Percentiles rank a stretch among this genome's conserved stretches.
Conservation (phyloP, 2,329 filamentous ascomycete species). For the Eurotiales sp. region DNA sequence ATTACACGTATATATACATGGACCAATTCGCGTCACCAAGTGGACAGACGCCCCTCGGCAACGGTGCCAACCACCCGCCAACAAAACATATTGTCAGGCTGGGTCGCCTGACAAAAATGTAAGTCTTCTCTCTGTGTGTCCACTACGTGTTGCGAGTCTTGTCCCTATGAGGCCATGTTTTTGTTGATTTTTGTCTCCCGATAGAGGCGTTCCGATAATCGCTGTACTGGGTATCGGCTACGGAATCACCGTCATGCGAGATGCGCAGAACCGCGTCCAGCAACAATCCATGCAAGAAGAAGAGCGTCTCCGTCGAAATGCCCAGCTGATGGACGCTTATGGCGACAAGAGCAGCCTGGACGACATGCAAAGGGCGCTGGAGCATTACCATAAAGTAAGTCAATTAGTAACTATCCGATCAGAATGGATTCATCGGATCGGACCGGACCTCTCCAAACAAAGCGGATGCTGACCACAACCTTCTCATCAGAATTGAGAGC, state of each 20-base stretch:
- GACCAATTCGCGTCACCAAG: conserved; percentile 14
- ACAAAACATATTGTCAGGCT: conserved; percentile 13
- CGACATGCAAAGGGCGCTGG: conserved; percentile 44
- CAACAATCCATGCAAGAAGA: conserved; percentile 24
- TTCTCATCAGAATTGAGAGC: conserved; percentile 5
- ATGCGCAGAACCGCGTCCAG: conserved; percentile 13
- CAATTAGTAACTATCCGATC: too few relatives aligned
- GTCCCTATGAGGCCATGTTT: conserved; percentile 25
- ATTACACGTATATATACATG: too few relatives aligned
- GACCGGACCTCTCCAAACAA: neutral
- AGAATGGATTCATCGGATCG: neutral
- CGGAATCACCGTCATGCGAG: conserved; percentile 24
- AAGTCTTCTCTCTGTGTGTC: too few relatives aligned
- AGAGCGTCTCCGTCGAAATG: conserved; percentile 34
- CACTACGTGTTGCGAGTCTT: too few relatives aligned
- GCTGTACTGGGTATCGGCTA: conserved; percentile 19
- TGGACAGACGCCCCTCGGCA: conserved; percentile 8
- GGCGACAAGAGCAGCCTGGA: conserved; percentile 42
- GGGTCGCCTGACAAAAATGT: conserved; percentile 14
- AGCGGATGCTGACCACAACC: neutral
- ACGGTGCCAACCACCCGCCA: conserved; percentile 3
- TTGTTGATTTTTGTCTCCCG: neutral
- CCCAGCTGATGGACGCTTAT: conserved; percentile 45
- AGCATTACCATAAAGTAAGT: conserved; percentile 38
- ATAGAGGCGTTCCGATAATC: conserved; percentile 14